Percentiles rank a stretch among this genome's conserved stretches.
phyloP scores from a whole-genome alignment of 805 yeast species.

The Candida tibetensis region DNA sequence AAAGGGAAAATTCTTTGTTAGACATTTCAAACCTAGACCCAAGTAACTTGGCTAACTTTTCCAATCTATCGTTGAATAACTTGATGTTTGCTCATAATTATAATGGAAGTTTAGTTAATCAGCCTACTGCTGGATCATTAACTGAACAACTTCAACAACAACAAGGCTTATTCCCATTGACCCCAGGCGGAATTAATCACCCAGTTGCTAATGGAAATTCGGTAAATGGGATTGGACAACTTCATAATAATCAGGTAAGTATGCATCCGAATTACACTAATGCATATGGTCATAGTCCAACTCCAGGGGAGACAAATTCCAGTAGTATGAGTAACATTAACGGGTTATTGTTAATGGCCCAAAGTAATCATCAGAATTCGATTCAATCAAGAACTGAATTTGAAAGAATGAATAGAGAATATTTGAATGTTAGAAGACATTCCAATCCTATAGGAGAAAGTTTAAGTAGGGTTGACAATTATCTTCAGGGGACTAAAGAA shows the following conservation, averaged over 20 bases:
- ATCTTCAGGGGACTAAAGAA: conserved; percentile 14
- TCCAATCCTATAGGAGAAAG: conserved; percentile 69
- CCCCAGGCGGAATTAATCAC: conserved; percentile 9
- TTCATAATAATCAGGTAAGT: neutral
- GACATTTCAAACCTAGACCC: conserved; percentile 46
- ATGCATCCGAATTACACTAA: neutral
- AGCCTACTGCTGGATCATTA: conserved; percentile 15
- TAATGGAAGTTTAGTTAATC: conserved; percentile 10
- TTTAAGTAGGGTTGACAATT: conserved; percentile 46
- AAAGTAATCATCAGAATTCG: conserved; percentile 39
- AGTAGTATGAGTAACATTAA: conserved; percentile 20
- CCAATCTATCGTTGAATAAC: conserved; percentile 38
- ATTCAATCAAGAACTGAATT: conserved; percentile 70
- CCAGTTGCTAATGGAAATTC: conserved; percentile 1
- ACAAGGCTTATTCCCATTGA: conserved; percentile 8
- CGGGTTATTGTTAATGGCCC: conserved; percentile 28
- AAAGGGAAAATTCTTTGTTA: conserved; percentile 68
- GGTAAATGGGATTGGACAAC: conserved; percentile 1
- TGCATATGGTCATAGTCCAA: neutral
- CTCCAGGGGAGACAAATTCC: conserved; percentile 2
- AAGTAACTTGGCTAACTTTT: conserved; percentile 31
- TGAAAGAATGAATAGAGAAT: conserved; percentile 75
- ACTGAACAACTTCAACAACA: conserved; percentile 9
- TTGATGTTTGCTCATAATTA: conserved; percentile 37
- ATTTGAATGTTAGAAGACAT: conserved; percentile 63